Percentiles rank a stretch among this genome's conserved stretches.
Conservation (phyloP, 306 rosid genomes). For the Dryas alaskensis region DNA sequence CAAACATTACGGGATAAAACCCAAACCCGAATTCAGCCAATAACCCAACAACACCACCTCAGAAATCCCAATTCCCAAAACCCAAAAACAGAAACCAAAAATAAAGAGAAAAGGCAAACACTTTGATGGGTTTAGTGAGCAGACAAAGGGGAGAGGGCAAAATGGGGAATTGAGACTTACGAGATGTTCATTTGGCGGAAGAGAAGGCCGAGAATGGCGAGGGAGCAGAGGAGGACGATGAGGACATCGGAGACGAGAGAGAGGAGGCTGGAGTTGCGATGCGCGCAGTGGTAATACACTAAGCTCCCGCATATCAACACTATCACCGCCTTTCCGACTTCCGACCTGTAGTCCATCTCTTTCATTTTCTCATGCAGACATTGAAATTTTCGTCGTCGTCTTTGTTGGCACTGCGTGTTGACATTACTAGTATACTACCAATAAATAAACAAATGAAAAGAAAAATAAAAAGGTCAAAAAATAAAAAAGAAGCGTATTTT, state of each 20-base stretch:
- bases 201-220: slow-evolving; percentile 94
- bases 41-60: neutral
- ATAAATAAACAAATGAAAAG: too few species aligned
- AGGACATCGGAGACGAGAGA: slow-evolving; percentile 84
- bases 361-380: neutral
- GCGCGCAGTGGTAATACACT: slow-evolving; percentile 86
- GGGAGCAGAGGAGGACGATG: slow-evolving; percentile 91
- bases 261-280: slow-evolving; percentile 56
- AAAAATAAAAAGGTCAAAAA: too few species aligned
- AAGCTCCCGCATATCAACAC: slow-evolving; percentile 58
- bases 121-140: neutral
- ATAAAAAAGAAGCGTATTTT: too few species aligned
- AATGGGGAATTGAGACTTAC: slow-evolving; percentile 10
- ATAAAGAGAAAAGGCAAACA: neutral
- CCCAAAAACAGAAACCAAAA: slow-evolving; percentile 3
- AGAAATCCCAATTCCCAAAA: slow-evolving; percentile 3
- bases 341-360: slow-evolving; percentile 34
- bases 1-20: neutral
- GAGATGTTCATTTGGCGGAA: slow-evolving; percentile 78
- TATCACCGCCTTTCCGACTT: slow-evolving; percentile 47
- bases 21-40: slow-evolving; percentile 8
- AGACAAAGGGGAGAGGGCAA: neutral
- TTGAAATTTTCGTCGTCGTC: neutral
- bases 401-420: too few species aligned
- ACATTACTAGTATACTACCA: too few species aligned